Evolutionary conservation across 345 rosid species (phyloP), one percentile per base, ranked within the genome.

Genomic region (Schrenkiella parvula): DNA sequence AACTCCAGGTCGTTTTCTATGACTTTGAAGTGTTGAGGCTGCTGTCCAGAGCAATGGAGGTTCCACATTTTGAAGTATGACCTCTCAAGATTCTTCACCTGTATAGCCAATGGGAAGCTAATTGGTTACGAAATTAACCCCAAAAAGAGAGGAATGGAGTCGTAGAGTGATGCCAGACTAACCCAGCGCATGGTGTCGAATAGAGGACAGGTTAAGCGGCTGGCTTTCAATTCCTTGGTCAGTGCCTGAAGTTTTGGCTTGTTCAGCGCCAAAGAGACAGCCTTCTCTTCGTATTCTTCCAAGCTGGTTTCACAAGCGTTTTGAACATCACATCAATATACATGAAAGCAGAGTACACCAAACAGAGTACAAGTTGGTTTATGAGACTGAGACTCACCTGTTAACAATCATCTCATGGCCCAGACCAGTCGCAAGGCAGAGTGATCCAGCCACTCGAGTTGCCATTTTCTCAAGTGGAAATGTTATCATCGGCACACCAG

Each of bases 391-490:
- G 4, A 44, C 76, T 25, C 61, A 95, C 99, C 91, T 87, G 72
- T 72, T 87, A 43, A 92, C 98, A 74, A 95, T 89, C 99, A 95
- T 95, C 81, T 90, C 99, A 5, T 90, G 98, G 44, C 98, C 99
- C 18, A 95, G 83, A 17, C 99, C 99, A 69, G 99, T 92, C 48
- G 99, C 97, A 38, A 86, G 84, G 74, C 98, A 95, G 34, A 95
- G 87, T 21, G 99, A 95, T 53, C 99, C 99, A 78, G 99, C 98
- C 59, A 95, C 99, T 74, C 99, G 83, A 13, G 99, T 92, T 38
- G 98, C 99, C 99, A 95, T 95, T 79, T 92, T 95, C 80, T 95
- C 96, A n/a, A 90, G 97, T 2, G 99, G 99, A 51, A 84, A 73
- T n/a, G 98, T 95, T 77, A 95, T 86, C 92, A 95, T 92, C 2